Conservation (phyloP, 148 eudicot genomes). For the Linanthus parryae region DNA sequence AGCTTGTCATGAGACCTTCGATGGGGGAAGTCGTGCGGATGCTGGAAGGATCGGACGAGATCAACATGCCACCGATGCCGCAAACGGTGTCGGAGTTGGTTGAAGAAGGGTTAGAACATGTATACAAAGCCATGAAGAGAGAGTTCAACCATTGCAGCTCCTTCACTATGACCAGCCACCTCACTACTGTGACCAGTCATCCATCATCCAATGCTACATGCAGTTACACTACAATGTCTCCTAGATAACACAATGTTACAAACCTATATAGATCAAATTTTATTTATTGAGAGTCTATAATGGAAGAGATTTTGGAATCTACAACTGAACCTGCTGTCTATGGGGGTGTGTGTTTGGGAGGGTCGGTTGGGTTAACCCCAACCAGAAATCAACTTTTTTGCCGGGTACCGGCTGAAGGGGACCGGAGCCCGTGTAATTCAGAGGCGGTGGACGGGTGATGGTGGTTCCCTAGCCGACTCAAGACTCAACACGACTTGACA, state of each 20-base stretch:
- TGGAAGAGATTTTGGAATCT: no score
- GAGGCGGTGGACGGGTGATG: no score
- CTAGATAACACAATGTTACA: conserved; percentile 52
- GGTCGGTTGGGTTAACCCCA: no score
- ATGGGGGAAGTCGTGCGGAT: conserved; percentile 97
- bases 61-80: conserved; percentile 79
- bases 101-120: conserved; percentile 88
- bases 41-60: conserved; percentile 71
- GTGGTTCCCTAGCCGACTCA: no score
- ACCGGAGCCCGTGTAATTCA: no score
- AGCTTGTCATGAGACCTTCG: conserved; percentile 64
- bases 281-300: no score
- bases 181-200: conserved; percentile 39
- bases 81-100: conserved; percentile 77
- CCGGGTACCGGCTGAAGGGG: no score
- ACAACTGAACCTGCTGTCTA: no score
- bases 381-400: no score
- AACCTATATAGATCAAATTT: no score
- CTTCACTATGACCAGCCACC: conserved; percentile 58
- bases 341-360: no score
- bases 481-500: no score
- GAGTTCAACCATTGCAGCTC: conserved; percentile 65
- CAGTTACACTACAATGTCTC: conserved; percentile 88
- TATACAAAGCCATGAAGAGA: conserved; percentile 85
- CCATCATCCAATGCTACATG: conserved; percentile 79